Conservation (phyloP, 2,329 filamentous ascomycete genomes). For the Chrysosporium keratinophilum region DNA sequence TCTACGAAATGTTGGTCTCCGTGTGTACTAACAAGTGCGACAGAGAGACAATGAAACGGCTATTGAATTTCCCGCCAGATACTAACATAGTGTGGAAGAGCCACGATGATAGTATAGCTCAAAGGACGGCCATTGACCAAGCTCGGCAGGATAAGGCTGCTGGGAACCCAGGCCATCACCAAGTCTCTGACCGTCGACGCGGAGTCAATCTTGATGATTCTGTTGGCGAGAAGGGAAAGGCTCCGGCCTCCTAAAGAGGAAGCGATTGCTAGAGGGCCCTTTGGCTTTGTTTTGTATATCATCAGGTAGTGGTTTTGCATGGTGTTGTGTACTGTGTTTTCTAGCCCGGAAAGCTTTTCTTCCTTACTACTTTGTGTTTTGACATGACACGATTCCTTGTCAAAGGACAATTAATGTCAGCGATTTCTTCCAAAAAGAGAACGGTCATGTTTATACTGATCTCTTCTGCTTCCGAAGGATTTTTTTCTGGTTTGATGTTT, state of each 20-base stretch:
- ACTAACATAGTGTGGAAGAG: conserved; percentile 92
- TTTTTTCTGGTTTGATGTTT: background rate
- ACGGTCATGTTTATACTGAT: too few species aligned
- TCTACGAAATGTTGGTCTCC: conserved; percentile 4
- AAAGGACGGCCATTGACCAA: conserved; percentile 81
- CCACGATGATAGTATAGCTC: conserved; percentile 90
- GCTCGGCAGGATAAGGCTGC: conserved; percentile 71
- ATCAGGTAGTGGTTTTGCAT: conserved; percentile 2
- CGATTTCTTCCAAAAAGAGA: background rate
- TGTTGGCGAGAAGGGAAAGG: conserved; percentile 35
- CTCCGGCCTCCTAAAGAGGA: conserved; percentile 24
- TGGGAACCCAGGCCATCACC: conserved; percentile 26
- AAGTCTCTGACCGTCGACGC: conserved; percentile 35
- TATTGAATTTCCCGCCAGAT: conserved; percentile 74
- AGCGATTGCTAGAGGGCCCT: background rate
- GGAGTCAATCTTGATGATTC: conserved; percentile 35
- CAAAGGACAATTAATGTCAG: background rate
- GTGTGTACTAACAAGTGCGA: conserved; percentile 21
- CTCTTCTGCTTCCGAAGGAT: background rate
- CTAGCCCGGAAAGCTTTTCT: conserved; percentile 1
- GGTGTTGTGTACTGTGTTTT: background rate
- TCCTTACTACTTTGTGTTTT: background rate
- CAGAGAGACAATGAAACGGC: conserved; percentile 87
- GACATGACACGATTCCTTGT: background rate
- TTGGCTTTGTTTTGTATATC: conserved; percentile 6